Percentiles rank a stretch among this genome's conserved stretches.
Evolutionary conservation across 331 rosid genomes (phyloP).

Genomic region (Pyrus hybrid): DNA sequence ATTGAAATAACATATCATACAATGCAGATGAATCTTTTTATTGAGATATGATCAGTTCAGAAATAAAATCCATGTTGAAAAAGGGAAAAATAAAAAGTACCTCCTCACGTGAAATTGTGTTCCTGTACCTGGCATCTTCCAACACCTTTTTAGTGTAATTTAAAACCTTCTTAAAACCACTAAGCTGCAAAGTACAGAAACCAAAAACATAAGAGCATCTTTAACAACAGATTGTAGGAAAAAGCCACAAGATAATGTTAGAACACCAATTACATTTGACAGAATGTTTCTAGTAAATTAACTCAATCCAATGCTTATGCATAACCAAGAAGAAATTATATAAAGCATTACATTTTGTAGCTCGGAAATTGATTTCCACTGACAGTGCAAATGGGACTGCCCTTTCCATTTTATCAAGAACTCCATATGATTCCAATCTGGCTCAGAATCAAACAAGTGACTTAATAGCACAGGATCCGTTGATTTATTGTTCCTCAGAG

Average conservation of each 20-base stretch:
- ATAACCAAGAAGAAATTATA: conserved; percentile 8
- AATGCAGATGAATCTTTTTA: neutral
- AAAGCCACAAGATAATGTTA: neutral
- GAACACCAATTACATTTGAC: neutral
- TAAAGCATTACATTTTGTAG: conserved; percentile 67
- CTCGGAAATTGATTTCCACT: conserved; percentile 90
- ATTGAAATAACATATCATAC: neutral
- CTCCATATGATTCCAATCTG: conserved; percentile 85
- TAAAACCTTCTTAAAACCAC: conserved; percentile 94
- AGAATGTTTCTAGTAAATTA: neutral
- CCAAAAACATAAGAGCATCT: conserved; percentile 1
- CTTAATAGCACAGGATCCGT: conserved; percentile 68
- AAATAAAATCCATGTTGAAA: conserved; percentile 1
- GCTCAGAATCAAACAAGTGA: conserved; percentile 71
- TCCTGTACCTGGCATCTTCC: conserved; percentile 82
- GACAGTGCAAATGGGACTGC: conserved; percentile 97
- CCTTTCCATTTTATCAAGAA: conserved; percentile 98
- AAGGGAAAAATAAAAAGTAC: conserved; percentile 36
- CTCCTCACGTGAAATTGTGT: conserved; percentile 84
- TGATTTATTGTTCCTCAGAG: conserved; percentile 61
- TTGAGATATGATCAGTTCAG: neutral
- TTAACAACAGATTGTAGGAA: neutral
- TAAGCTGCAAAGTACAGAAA: conserved; percentile 65
- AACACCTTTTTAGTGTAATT: conserved; percentile 83
- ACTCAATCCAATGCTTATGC: neutral